Base-by-base conservation (phyloP, 2,329 filamentous ascomycete species). In the Fusarium sp. region DNA sequence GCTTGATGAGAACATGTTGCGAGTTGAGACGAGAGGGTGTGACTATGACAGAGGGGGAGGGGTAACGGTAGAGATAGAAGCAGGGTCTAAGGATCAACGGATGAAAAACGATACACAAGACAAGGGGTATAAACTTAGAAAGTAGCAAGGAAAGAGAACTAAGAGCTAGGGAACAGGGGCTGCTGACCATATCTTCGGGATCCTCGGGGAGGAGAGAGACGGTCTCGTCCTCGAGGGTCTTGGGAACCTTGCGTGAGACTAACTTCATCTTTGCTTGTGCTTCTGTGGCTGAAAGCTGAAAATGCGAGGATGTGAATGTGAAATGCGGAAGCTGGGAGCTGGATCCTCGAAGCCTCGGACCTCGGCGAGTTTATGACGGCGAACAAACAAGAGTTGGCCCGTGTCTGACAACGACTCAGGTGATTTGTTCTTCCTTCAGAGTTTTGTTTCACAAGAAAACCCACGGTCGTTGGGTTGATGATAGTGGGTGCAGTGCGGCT, bases 131-230 rank as follows among this genome's bases (percentile, higher is more conserved):
- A 56, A 67, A 47, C 46, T 49, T 62, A 47, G 40, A 44, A 41
- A 46, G 35, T 30, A 37, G 39, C 55, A 63, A 57, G 46, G 55
- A 46, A 54, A 56, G 46, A 49, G 37, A 33, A 47, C 32, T 49
- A 48, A 49, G 61, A 48, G 17, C 17, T 17, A 37, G 30, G 24
- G 40, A 50, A 61, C 56, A 60, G 40, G 50, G 48, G 56, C 33
- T 32, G 67, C 79, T 62, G 55, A 83, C 82, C 81, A 84, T 83
- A 71, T 83, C 81, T 71, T 83, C 81, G 39, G 81, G 78, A 70
- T 83, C 81, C 54, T 83, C 81, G 52, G 81, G 79, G 8, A 82
- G 71, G 20, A 83, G 77, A 39, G 79, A 80, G 51, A 83, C 75
- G 28, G 77, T 76, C 72, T 82, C 78, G 57, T 80, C 79, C 74